These are phyloP conservation scores for Talaromyces sp. DNA, from an alignment of 2,329 filamentous ascomycete genomes.

Conservation along the genomic window DNA sequence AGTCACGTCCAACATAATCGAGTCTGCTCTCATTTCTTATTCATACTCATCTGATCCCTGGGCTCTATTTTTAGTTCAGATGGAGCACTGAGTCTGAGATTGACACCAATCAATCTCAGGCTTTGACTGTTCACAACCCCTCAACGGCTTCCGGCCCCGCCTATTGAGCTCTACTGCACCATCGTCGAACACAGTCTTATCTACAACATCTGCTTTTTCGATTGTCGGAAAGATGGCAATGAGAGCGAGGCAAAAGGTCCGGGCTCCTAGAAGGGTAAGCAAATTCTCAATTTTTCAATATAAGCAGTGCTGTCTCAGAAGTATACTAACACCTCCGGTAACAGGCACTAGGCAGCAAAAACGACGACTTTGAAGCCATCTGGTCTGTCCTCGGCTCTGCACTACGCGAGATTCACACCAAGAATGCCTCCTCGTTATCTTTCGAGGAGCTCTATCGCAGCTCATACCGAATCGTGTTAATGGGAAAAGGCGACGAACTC, in stretches of 20 bases:
- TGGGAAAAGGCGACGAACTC: conserved; percentile 76
- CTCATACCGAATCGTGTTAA: conserved; percentile 88
- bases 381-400: conserved; percentile 77
- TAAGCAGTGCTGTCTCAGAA: background rate
- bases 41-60: background rate
- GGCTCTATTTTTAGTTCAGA: background rate
- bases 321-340: background rate
- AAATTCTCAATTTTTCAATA: background rate
- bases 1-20: background rate
- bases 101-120: conserved; percentile 15
- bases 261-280: conserved; percentile 64
- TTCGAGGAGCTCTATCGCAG: conserved; percentile 95
- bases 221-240: conserved; percentile 45
- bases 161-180: background rate
- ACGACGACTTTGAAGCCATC: conserved; percentile 76
- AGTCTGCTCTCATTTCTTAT: background rate
- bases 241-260: conserved; percentile 61
- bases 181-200: background rate
- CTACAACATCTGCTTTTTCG: background rate
- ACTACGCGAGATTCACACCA: conserved; percentile 82
- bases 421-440: conserved; percentile 83
- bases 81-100: conserved; percentile 7
- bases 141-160: conserved; percentile 13
- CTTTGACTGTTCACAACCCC: background rate
- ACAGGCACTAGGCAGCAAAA: conserved; percentile 56